A percentile compares a stretch with the other conserved stretches of the same genome.
These are phyloP conservation scores for Erythrophleum ivorense DNA, from an alignment of 331 rosid genomes.

Conservation along the genomic window DNA sequence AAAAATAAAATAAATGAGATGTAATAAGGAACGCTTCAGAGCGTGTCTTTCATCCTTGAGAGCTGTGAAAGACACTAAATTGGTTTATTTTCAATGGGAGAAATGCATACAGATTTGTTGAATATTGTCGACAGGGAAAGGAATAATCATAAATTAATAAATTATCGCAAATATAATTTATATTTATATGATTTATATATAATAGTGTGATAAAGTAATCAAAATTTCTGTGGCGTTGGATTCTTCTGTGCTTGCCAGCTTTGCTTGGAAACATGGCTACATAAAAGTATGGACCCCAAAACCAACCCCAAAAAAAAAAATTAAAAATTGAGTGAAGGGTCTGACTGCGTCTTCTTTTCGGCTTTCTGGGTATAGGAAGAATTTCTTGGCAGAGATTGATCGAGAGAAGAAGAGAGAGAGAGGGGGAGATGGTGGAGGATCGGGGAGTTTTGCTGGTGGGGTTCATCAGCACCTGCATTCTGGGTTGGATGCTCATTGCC, in stretches of 20 bases:
- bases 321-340: slow-evolving; percentile 33
- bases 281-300: slow-evolving; percentile 31
- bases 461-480: slow-evolving; percentile 62
- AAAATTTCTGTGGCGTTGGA: slow-evolving; percentile 62
- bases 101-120: slow-evolving; percentile 4
- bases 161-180: not conserved
- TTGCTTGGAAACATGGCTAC: slow-evolving; percentile 58
- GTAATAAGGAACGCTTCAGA: not conserved
- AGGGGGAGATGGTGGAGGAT: slow-evolving; percentile 53
- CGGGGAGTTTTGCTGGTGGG: slow-evolving; percentile 57
- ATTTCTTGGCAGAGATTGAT: slow-evolving; percentile 31
- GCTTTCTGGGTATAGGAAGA: slow-evolving; percentile 47
- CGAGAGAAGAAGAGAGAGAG: not conserved
- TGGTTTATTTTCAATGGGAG: not conserved
- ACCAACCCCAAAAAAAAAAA: slow-evolving; percentile 23
- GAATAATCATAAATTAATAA: not conserved
- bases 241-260: slow-evolving; percentile 90
- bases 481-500: slow-evolving; percentile 50
- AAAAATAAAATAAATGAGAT: not conserved
- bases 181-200: not conserved
- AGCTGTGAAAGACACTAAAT: not conserved
- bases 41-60: slow-evolving; percentile 3
- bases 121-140: not conserved
- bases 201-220: slow-evolving; percentile 17
- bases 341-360: slow-evolving; percentile 39